Conservation (phyloP, 495 filamentous ascomycete species). For the Xeromyces bisporus region DNA sequence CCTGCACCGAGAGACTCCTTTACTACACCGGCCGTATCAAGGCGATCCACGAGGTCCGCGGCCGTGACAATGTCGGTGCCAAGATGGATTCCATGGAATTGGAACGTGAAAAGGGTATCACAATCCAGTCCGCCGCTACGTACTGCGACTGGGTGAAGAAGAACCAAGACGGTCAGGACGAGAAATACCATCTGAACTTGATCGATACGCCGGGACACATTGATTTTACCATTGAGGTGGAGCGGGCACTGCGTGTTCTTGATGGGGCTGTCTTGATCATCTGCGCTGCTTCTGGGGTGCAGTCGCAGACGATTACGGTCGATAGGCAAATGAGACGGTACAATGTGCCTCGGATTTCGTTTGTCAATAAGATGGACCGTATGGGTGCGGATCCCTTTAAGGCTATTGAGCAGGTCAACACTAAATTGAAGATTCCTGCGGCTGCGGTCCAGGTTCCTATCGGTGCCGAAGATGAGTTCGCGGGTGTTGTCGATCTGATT, state of each 20-base stretch:
- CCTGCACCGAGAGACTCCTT: constrained; percentile 88
- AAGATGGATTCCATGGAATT: constrained; percentile 99
- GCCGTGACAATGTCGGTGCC: constrained; percentile 86
- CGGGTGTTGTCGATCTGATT: constrained; percentile 88
- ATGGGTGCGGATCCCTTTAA: constrained; percentile 99
- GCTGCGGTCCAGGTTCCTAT: constrained; percentile 94
- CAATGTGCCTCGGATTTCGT: constrained; percentile 87
- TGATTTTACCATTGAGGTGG: constrained; percentile 98
- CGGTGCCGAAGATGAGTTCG: constrained; percentile 78
- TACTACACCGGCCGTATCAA: constrained; percentile 98
- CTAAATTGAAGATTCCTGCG: constrained; percentile 79
- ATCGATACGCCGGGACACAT: constrained; percentile 99
- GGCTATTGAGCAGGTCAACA: constrained; percentile 91
- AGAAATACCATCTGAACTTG: constrained; percentile 93
- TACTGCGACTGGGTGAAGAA: constrained; percentile 96
- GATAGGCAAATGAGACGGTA: constrained; percentile 98
- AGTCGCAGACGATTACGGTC: constrained; percentile 95
- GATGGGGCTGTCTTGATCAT: constrained; percentile 98
- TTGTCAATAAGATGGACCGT: constrained; percentile 99
- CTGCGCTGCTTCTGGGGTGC: constrained; percentile 92
- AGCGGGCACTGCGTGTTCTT: constrained; percentile 85
- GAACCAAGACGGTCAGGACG: constrained; percentile 51
- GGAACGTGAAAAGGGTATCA: constrained; percentile 96
- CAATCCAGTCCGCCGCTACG: constrained; percentile 93
- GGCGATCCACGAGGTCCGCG: constrained; percentile 92